Evolutionary conservation across 495 filamentous ascomycete species (phyloP).

Genomic region (Barbatosphaeria neglecta): DNA sequence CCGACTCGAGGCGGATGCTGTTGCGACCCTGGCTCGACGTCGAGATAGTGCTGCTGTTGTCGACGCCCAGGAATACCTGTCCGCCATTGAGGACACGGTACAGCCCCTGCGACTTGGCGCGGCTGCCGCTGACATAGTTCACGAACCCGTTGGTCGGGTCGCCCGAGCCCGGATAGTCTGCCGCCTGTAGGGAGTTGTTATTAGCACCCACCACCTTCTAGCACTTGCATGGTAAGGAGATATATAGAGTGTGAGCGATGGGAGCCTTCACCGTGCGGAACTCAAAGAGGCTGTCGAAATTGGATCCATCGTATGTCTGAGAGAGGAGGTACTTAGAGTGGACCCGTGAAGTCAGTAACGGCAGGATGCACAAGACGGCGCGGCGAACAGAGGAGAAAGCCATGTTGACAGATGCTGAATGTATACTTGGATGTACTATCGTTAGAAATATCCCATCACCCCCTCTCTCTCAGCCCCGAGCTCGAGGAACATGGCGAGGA

Average conservation of each 20-base stretch:
- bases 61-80: conserved; percentile 36
- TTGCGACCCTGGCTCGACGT: conserved; percentile 38
- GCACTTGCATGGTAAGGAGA: no score
- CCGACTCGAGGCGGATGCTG: conserved; percentile 52
- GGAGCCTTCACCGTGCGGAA: not conserved
- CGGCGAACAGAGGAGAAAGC: not conserved
- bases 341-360: not conserved
- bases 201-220: not conserved
- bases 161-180: conserved; percentile 1
- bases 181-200: not conserved
- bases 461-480: no score
- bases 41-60: conserved; percentile 19
- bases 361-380: not conserved
- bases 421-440: no score
- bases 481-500: no score
- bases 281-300: not conserved
- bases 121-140: conserved; percentile 41
- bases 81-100: conserved; percentile 40
- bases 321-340: not conserved
- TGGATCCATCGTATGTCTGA: not conserved
- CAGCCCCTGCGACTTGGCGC: conserved; percentile 40
- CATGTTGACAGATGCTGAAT: no score
- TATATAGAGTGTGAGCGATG: not conserved
- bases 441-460: no score
- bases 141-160: conserved; percentile 58